Percentiles rank a stretch among this genome's conserved stretches.
phyloP scores from a whole-genome alignment of 768 basidiomycete genomes.

The Asterophora parasitica region DNA sequence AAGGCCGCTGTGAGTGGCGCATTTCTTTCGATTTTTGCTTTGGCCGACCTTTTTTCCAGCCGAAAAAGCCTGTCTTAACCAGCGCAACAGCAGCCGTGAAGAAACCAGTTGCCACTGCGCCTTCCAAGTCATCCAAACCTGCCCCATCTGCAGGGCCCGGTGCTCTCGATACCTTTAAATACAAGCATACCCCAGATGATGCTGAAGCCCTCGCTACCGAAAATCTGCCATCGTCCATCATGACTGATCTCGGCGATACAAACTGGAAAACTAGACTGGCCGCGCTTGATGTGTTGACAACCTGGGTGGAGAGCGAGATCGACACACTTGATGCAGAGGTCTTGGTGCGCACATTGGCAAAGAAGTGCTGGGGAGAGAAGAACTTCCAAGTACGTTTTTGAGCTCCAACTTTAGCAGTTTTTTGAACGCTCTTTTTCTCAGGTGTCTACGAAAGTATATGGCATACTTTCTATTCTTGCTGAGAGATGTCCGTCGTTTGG shows the following conservation, averaged over 20 bases:
- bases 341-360: conserved; percentile 78
- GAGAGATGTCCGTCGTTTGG: conserved; percentile 80
- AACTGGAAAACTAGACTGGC: conserved; percentile 94
- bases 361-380: conserved; percentile 98
- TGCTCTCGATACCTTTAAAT: conserved; percentile 81
- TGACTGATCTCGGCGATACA: conserved; percentile 72
- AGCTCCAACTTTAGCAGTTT: neutral
- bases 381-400: conserved; percentile 81
- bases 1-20: conserved; percentile 35
- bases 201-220: conserved; percentile 77
- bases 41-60: conserved; percentile 24
- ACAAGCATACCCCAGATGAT: conserved; percentile 86
- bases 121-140: conserved; percentile 41
- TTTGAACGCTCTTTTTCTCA: conserved; percentile 25
- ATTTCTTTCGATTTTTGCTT: conserved; percentile 1
- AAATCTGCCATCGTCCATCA: conserved; percentile 63
- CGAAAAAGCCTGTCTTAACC: conserved; percentile 47
- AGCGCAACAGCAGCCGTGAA: conserved; percentile 34
- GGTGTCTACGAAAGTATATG: conserved; percentile 91
- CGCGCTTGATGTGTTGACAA: conserved; percentile 78
- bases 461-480: conserved; percentile 66
- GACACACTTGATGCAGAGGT: conserved; percentile 81
- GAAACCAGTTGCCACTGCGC: conserved; percentile 37
- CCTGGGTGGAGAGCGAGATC: conserved; percentile 73
- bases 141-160: conserved; percentile 44